Evolutionary conservation across 495 filamentous ascomycete species (phyloP).

Genomic region (Clohesyomyces aquaticus): DNA sequence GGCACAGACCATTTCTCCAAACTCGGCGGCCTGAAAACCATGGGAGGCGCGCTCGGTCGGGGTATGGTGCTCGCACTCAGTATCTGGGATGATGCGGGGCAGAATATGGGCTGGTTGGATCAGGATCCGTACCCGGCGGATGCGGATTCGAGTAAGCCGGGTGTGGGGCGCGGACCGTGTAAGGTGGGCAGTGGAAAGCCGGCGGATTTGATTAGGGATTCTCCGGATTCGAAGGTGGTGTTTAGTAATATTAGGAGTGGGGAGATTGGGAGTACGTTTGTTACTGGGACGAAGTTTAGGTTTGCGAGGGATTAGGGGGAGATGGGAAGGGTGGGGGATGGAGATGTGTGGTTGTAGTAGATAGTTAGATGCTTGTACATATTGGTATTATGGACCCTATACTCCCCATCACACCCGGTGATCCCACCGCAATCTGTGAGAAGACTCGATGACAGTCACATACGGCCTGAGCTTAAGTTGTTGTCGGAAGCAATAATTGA

Average conservation of each 20-base stretch:
- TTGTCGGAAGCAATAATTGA: no score
- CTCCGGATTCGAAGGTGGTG: constrained; percentile 59
- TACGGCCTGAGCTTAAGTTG: no score
- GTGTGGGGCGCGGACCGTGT: constrained; percentile 24
- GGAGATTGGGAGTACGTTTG: constrained; percentile 51
- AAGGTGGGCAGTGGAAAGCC: constrained; percentile 43
- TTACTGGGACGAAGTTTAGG: neutral
- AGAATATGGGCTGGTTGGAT: constrained; percentile 85
- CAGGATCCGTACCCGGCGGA: constrained; percentile 66
- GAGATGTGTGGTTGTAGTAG: neutral
- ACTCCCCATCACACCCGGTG: no score
- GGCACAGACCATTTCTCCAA: constrained; percentile 52
- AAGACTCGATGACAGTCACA: no score
- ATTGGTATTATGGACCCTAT: no score
- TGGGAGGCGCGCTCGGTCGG: constrained; percentile 59
- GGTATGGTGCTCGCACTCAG: constrained; percentile 77
- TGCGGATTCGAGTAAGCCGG: constrained; percentile 43
- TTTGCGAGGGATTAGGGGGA: constrained; percentile 6
- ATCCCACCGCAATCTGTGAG: no score
- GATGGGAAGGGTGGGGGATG: neutral
- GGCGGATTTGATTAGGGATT: constrained; percentile 57
- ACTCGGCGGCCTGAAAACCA: constrained; percentile 63
- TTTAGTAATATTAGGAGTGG: constrained; percentile 72
- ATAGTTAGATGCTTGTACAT: no score
- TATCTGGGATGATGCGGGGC: constrained; percentile 75